A percentile compares a stretch with the other conserved stretches of the same genome.
Evolutionary conservation across 345 rosid species (phyloP).

Genomic region (Eucalyptus lansdowneana): DNA sequence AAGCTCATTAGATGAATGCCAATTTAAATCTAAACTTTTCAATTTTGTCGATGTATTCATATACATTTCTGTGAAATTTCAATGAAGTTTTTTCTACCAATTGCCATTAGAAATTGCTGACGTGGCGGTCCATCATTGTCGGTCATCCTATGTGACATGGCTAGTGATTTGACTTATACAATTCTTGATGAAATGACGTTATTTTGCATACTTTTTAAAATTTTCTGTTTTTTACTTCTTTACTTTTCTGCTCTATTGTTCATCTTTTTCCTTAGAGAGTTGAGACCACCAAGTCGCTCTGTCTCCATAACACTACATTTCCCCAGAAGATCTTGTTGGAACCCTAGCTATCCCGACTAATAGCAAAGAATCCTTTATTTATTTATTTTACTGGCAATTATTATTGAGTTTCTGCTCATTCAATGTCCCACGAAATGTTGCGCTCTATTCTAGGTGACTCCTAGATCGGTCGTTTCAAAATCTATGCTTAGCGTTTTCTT

Average conservation of each 20-base stretch:
- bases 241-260: rapidly evolving
- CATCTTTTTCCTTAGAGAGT: neutral
- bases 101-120: rapidly evolving
- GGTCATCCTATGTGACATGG: rapidly evolving
- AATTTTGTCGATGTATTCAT: rapidly evolving
- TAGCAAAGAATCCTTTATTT: neutral
- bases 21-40: too few species aligned
- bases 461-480: rapidly evolving
- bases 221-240: too few species aligned
- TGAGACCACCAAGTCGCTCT: rapidly evolving
- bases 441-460: neutral
- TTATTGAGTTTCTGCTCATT: neutral
- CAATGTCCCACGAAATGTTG: rapidly evolving
- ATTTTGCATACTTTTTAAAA: too few species aligned
- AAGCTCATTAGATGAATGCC: too few species aligned
- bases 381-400: rapidly evolving
- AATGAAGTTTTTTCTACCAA: too few species aligned
- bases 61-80: rapidly evolving
- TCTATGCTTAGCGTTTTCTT: neutral
- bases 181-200: too few species aligned
- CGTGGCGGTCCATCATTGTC: rapidly evolving
- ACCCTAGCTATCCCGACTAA: rapidly evolving
- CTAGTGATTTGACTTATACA: rapidly evolving
- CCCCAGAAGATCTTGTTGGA: rapidly evolving
- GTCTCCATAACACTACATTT: neutral